Evolutionary conservation across 768 basidiomycete genomes (phyloP), one percentile per base, ranked within the genome.

Genomic region (Lentinula guzmanii): DNA sequence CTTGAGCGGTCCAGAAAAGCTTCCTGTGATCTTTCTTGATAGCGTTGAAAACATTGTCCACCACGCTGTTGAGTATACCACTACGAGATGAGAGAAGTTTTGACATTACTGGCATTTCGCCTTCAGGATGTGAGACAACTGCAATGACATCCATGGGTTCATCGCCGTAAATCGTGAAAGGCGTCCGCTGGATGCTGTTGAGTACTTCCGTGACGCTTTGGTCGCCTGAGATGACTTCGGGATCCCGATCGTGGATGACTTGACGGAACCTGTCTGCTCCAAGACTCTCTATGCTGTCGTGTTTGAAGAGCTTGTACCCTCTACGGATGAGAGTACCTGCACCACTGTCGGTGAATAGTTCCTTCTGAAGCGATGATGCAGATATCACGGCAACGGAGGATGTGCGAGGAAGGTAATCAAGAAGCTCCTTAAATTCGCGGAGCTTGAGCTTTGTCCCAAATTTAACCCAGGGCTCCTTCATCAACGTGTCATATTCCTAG

Each of bases 381-480:
- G 92, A 93, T 76, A 99, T 99, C 76, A 99, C 94, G 66, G 97
- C 96, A 56, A 99, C 97, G 42, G 95, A 98, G 16, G 96, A 97
- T 3, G 97, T 91, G 62, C 97, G 95, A 15, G 97, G 97, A 64
- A 98, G 93, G 77, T 95, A 90, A 71, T 98, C 97, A 48, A 99
- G 85, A 58, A 99, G 87, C 70, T 98, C 97, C 77, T 99, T 99
- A 82, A 99, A 98, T 74, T 98, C 96, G 65, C 97, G 90, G 61
- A 99, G 83, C 77, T 98, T 98, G 74, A 99, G 91, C 75, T 99
- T 99, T 65, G 96, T 98, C 63, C 96, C 97, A 71, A 87, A 98
- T 73, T 97, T 97, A 74, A 99, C 96, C 97, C 97, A 99, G 5
- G 95, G 84, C 75, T 98, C 91, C 70, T 95, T 95, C 95, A 98